These are phyloP conservation scores for Euphorbia peplus DNA, from an alignment of 345 rosid species.

Conservation along the genomic window DNA sequence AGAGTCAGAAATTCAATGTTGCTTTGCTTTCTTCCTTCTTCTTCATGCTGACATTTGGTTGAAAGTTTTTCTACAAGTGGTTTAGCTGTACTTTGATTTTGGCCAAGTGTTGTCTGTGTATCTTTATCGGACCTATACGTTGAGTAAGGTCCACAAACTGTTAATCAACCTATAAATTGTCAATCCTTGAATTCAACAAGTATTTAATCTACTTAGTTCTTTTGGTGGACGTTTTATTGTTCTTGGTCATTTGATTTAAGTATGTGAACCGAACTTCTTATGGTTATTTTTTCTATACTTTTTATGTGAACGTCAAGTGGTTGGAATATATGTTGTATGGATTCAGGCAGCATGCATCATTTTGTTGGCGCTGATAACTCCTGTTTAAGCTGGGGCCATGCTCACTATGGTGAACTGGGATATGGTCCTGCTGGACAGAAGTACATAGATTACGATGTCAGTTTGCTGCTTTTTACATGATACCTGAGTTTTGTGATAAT, in stretches of 20 bases:
- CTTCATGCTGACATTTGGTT: background rate
- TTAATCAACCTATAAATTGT: too few species aligned
- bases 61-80: background rate
- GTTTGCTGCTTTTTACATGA: background rate
- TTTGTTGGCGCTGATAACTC: conserved; percentile 97
- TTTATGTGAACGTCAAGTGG: conserved; percentile 50
- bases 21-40: background rate
- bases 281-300: background rate
- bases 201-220: too few species aligned
- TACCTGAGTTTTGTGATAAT: background rate
- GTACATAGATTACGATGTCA: conserved; percentile 32
- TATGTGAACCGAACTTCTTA: too few species aligned
- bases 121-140: background rate
- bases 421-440: conserved; percentile 93
- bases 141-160: background rate
- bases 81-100: background rate
- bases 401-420: conserved; percentile 90
- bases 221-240: too few species aligned
- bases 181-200: too few species aligned
- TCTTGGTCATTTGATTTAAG: too few species aligned
- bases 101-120: background rate
- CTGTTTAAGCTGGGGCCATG: conserved; percentile 99
- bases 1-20: background rate
- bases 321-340: conserved; percentile 97
- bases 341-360: conserved; percentile 93